Conservation (phyloP, 768 basidiomycete species). For the Lactarius sanguifluus region DNA sequence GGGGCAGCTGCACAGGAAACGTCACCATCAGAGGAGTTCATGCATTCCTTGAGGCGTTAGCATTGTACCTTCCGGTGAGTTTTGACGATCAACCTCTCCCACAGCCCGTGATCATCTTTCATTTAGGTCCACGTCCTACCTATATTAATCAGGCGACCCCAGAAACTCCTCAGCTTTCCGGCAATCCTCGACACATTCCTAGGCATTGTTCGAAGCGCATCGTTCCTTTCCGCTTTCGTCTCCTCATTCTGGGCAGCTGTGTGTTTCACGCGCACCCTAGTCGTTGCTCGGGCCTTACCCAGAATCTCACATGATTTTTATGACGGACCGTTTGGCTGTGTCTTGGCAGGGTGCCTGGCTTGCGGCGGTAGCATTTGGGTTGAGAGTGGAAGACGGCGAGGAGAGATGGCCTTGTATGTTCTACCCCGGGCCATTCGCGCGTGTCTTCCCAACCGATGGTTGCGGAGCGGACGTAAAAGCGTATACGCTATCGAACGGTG, state of each 20-base stretch:
- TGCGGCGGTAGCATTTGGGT: conserved; percentile 81
- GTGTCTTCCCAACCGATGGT: conserved; percentile 55
- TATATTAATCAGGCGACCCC: conserved; percentile 57
- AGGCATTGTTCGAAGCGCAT: conserved; percentile 60
- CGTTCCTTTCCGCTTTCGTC: conserved; percentile 72
- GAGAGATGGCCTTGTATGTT: conserved; percentile 80
- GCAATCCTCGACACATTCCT: conserved; percentile 44
- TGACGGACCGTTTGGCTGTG: conserved; percentile 73
- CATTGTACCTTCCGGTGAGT: conserved; percentile 71
- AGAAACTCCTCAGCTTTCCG: conserved; percentile 47
- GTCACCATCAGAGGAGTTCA: conserved; percentile 49
- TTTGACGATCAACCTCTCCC: not conserved
- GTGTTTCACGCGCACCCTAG: conserved; percentile 65
- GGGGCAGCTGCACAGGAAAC: conserved; percentile 61
- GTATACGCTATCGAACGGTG: conserved; percentile 56
- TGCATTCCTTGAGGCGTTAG: conserved; percentile 62
- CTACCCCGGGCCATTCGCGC: conserved; percentile 68
- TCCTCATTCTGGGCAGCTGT: conserved; percentile 68
- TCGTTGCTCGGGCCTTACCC: conserved; percentile 63
- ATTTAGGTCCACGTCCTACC: conserved; percentile 71
- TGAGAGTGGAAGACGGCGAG: conserved; percentile 66
- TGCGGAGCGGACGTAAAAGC: conserved; percentile 44
- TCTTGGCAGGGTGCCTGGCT: conserved; percentile 62
- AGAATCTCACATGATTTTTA: conserved; percentile 72
- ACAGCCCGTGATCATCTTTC: conserved; percentile 10